Evolutionary conservation across 2,329 filamentous ascomycete species (phyloP), one percentile per base, ranked within the genome.

Genomic region (Capronia americana): DNA sequence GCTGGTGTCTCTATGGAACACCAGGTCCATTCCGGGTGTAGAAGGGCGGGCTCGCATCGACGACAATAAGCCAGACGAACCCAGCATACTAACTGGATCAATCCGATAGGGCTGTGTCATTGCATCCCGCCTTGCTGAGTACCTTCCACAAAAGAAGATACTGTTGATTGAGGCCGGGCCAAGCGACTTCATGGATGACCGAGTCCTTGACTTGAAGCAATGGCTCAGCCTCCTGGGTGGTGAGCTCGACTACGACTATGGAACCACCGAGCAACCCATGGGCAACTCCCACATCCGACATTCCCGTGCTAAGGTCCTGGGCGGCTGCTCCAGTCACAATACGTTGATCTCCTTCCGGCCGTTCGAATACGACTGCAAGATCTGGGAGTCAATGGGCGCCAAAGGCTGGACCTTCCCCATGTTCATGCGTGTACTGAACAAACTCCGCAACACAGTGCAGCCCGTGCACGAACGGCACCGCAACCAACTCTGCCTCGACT

Each of bases 241-340:
- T 75, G 88, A 96, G 75, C 86, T 96, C 68, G 93, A 97, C 81
- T 96, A 94, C 79, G 92, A 96, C 80, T 96, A 96, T 80, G 87
- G 87, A 74, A 96, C 92, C 38, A 92, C 89, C 56, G 92, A 96
- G 80, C 93, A 97, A 82, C 92, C 92, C 70, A 95, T 88, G 82
- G 86, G 85, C 76, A 97, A 97, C 84, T 95, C 91, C 64, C 86
- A 92, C 81, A 96, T 97, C 81, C 89, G 92, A 71, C 93, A 96
- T 82, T 96, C 93, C 14, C 90, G 93, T 69, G 93, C 93, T 70
- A 96, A 96, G 83, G 92, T 97, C 46, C 86, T 97, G 32, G 93
- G 93, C 72, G 93, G 93, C 72, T 97, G 93, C 84, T 96, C 92
- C 53, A 94, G 91, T 66, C 93, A 96, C 85, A 97, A 97, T 81